These are phyloP conservation scores for Eucalyptus viminalis DNA, from an alignment of 345 rosid species.

Conservation along the genomic window DNA sequence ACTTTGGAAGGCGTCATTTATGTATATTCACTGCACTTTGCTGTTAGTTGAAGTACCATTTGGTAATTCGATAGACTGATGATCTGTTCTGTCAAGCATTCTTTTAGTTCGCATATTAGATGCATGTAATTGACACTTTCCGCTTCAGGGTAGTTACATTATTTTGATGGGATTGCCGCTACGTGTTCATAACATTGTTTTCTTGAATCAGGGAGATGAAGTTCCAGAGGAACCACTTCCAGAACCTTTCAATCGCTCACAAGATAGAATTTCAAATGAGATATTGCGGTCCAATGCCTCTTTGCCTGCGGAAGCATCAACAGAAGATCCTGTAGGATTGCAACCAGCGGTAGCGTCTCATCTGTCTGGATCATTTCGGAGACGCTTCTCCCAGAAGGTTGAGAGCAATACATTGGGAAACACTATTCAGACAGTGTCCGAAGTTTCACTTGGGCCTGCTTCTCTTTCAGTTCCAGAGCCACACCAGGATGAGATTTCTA, in stretches of 20 bases:
- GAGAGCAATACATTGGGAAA: not conserved
- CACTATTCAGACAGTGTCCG: not conserved
- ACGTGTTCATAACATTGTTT: not conserved
- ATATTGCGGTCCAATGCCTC: not conserved
- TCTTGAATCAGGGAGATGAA: slow-evolving; percentile 49
- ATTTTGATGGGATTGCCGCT: not conserved
- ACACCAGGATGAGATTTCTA: not conserved
- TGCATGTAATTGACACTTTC: not conserved
- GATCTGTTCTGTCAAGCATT: not conserved
- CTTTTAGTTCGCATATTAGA: not conserved
- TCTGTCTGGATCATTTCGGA: slow-evolving; percentile 21
- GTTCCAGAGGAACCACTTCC: slow-evolving; percentile 72
- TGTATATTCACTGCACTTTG: not conserved
- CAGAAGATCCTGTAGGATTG: not conserved
- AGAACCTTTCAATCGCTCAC: slow-evolving; percentile 39
- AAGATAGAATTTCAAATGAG: not conserved
- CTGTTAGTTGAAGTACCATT: not conserved
- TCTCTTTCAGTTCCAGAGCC: not conserved
- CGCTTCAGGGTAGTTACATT: not conserved
- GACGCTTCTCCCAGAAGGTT: slow-evolving; percentile 23
- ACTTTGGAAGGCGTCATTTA: not conserved
- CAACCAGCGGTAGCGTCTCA: slow-evolving; percentile 29
- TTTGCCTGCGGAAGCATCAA: slow-evolving; percentile 1
- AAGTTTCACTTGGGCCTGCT: not conserved
- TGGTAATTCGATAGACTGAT: not conserved